phyloP scores from a whole-genome alignment of 1,284 basidiomycete genomes.

The Ceratobasidium papillatum region DNA sequence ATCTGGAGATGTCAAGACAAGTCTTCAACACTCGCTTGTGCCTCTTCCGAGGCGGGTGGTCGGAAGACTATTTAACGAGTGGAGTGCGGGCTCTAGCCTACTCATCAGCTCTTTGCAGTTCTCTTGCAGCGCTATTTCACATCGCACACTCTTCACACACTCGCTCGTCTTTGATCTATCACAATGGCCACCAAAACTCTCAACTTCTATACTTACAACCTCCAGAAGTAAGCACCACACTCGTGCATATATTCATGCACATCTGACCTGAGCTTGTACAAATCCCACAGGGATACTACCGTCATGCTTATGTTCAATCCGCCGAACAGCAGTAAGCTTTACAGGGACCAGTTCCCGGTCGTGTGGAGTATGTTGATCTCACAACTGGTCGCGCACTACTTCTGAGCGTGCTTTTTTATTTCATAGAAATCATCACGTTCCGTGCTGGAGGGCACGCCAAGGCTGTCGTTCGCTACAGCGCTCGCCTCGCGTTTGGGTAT shows the following conservation, averaged over 20 bases:
- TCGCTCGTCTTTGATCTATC: not conserved
- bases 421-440: conserved; percentile 21
- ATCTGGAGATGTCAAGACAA: no score
- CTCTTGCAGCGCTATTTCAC: not conserved
- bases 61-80: no score
- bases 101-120: not conserved
- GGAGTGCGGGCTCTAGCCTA: no score
- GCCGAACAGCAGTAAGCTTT: not conserved
- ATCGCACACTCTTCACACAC: not conserved
- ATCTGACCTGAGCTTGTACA: not conserved
- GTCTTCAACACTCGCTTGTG: no score
- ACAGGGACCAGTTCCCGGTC: conserved; percentile 13
- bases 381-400: not conserved
- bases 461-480: not conserved
- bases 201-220: conserved; percentile 7
- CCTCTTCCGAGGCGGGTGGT: no score
- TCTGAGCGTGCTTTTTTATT: not conserved
- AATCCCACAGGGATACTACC: conserved; percentile 1
- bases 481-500: conserved; percentile 28
- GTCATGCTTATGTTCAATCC: conserved; percentile 19
- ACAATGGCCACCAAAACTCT: conserved; percentile 24
- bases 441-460: conserved; percentile 20
- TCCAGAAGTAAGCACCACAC: conserved; percentile 3
- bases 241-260: not conserved
- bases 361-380: conserved; percentile 26